phyloP scores from a whole-genome alignment of 345 rosid species.

The Odontarrhena argentea region DNA sequence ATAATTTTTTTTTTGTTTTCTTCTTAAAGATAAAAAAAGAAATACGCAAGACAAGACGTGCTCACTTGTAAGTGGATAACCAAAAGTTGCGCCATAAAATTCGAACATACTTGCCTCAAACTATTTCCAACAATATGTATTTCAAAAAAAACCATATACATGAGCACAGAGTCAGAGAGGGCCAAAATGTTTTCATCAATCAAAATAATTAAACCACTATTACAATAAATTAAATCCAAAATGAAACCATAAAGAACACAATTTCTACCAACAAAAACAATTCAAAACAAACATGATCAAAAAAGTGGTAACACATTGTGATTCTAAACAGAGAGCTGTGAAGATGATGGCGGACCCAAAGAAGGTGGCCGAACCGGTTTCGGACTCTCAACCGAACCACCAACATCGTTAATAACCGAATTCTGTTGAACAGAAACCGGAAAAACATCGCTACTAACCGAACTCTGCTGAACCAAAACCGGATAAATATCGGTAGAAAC shows the following conservation, averaged over 20 bases:
- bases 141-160: neutral
- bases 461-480: conserved; percentile 36
- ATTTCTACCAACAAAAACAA: neutral
- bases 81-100: neutral
- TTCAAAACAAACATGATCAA: neutral
- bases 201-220: neutral
- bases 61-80: conserved; percentile 11
- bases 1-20: neutral
- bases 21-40: neutral
- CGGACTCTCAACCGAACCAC: conserved; percentile 34
- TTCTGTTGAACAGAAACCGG: neutral
- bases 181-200: neutral
- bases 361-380: conserved; percentile 42
- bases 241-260: conserved; percentile 7
- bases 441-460: conserved; percentile 7
- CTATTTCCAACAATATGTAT: neutral
- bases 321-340: conserved; percentile 34
- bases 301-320: neutral
- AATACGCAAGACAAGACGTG: conserved; percentile 23
- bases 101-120: conserved; percentile 2
- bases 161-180: neutral
- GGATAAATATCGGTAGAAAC: conserved; percentile 40
- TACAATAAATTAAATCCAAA: conserved; percentile 12
- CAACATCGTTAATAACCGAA: neutral
- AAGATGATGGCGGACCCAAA: conserved; percentile 22